A percentile compares a stretch with the other conserved stretches of the same genome.
Conservation (phyloP, 2,329 filamentous ascomycete species). For the Cladophialophora carrionii region DNA sequence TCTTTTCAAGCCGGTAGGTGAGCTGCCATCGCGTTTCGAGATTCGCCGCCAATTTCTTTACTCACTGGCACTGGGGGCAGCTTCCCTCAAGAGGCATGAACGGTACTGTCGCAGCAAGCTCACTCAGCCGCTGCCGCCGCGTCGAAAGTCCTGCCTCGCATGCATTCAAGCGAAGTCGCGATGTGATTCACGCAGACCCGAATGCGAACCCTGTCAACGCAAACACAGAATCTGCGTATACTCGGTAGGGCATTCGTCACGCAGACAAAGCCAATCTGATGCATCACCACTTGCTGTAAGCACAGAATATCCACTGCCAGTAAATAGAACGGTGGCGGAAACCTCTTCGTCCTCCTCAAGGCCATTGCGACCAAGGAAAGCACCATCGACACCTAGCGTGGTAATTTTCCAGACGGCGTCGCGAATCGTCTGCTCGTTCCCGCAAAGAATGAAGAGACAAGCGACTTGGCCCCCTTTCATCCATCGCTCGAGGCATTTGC, state of each 20-base stretch:
- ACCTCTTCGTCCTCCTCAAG: neutral
- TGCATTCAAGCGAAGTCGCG: neutral
- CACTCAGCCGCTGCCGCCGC: neutral
- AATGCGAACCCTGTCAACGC: neutral
- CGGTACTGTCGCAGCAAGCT: neutral
- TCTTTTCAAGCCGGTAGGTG: neutral
- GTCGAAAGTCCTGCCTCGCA: neutral
- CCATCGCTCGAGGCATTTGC: neutral
- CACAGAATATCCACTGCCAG: neutral
- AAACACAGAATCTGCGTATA: neutral
- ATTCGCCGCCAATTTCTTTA: neutral
- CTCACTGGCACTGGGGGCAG: neutral
- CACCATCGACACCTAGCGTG: neutral
- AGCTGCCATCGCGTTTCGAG: neutral
- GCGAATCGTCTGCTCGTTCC: neutral
- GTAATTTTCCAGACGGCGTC: neutral
- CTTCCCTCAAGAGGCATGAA: constrained; percentile 1
- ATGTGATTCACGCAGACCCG: constrained; percentile 1
- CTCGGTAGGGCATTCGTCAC: neutral
- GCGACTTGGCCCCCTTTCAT: neutral
- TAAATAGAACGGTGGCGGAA: neutral
- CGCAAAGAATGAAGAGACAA: neutral
- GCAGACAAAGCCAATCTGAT: neutral
- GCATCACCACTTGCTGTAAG: neutral
- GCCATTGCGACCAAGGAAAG: neutral